Conservation (phyloP, 1,139 yeast species). For the Candida sojae region DNA sequence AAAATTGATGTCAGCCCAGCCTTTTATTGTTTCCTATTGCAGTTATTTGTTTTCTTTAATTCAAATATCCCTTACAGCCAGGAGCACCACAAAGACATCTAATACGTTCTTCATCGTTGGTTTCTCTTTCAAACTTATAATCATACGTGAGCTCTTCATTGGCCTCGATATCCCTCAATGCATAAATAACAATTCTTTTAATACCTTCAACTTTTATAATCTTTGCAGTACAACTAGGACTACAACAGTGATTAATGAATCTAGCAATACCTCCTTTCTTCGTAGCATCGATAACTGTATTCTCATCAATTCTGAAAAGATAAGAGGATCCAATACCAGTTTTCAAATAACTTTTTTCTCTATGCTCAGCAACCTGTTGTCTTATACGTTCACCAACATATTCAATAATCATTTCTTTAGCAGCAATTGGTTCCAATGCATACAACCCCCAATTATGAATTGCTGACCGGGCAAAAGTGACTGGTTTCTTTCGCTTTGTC, state of each 20-base stretch:
- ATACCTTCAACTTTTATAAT: conserved; percentile 93
- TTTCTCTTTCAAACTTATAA: conserved; percentile 90
- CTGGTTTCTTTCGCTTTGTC: conserved; percentile 89
- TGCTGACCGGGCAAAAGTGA: conserved; percentile 92
- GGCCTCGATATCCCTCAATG: conserved; percentile 82
- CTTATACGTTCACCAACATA: conserved; percentile 97
- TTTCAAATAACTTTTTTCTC: conserved; percentile 82
- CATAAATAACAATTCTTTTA: conserved; percentile 93
- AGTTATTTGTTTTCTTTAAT: conserved; percentile 34
- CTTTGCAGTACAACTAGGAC: conserved; percentile 96
- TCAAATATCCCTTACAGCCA: conserved; percentile 89
- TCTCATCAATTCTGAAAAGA: conserved; percentile 88
- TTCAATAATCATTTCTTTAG: conserved; percentile 96
- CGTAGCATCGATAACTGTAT: conserved; percentile 95
- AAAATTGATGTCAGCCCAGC: background rate
- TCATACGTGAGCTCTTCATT: conserved; percentile 95
- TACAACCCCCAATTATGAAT: conserved; percentile 98
- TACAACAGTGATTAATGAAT: conserved; percentile 95
- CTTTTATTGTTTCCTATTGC: too few relatives aligned
- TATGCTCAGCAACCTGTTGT: conserved; percentile 90
- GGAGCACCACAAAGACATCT: conserved; percentile 94
- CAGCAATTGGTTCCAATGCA: conserved; percentile 92
- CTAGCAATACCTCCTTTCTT: conserved; percentile 96
- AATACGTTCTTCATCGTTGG: conserved; percentile 85
- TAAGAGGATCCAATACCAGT: conserved; percentile 97